Percentiles rank a stretch among this genome's conserved stretches.
Evolutionary conservation across 768 basidiomycete genomes (phyloP).

Genomic region (Boletus pseudopeckii): DNA sequence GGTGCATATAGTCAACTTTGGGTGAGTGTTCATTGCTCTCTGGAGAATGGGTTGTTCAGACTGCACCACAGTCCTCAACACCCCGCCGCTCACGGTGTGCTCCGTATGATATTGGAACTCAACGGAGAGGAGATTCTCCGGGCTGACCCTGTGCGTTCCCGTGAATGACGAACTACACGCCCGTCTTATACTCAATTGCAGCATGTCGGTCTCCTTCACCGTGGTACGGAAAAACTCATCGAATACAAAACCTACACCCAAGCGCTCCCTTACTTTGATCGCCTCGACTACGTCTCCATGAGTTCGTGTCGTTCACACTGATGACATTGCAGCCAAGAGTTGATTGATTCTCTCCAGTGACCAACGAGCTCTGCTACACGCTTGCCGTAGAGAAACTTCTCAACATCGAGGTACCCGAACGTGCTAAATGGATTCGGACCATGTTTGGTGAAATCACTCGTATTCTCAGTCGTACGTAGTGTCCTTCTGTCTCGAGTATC

Average conservation of each 20-base stretch:
- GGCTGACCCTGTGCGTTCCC: constrained; percentile 65
- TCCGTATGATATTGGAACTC: constrained; percentile 94
- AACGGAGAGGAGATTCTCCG: constrained; percentile 95
- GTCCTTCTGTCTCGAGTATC: constrained; percentile 1
- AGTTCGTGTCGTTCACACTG: constrained; percentile 51
- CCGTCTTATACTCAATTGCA: constrained; percentile 27
- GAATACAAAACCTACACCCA: constrained; percentile 99
- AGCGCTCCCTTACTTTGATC: constrained; percentile 97
- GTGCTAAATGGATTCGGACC: constrained; percentile 97
- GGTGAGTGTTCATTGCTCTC: constrained; percentile 39
- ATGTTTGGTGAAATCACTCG: constrained; percentile 97
- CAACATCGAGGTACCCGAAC: constrained; percentile 94
- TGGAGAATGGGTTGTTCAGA: not conserved
- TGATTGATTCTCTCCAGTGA: constrained; percentile 60
- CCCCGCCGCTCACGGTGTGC: constrained; percentile 97
- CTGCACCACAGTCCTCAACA: constrained; percentile 65
- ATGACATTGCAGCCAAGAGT: not conserved
- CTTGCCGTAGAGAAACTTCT: constrained; percentile 97
- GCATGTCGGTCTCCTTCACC: constrained; percentile 95
- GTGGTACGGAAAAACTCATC: constrained; percentile 97
- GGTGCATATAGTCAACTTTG: constrained; percentile 77
- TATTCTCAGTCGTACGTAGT: constrained; percentile 78
- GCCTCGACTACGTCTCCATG: constrained; percentile 99
- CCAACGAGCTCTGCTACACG: constrained; percentile 96
- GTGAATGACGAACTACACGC: not conserved